Conservation (phyloP, 2,329 filamentous ascomycete genomes). For the Cercospora zeae-maydis region DNA sequence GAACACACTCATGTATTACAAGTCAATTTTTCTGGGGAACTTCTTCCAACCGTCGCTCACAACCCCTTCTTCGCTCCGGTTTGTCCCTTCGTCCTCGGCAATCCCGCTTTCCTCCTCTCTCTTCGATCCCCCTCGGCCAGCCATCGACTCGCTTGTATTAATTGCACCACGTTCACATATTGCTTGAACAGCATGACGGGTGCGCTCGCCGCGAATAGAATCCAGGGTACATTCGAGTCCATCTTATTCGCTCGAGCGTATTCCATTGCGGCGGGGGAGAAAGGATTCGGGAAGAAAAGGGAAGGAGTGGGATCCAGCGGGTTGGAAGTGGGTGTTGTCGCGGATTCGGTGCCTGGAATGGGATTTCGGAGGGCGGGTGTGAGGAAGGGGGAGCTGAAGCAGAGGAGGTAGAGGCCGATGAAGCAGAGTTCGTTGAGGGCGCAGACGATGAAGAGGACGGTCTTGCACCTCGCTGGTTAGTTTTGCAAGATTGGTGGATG, state of each 20-base stretch:
- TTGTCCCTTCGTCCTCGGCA: constrained; percentile 17
- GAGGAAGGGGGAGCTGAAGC: constrained; percentile 86
- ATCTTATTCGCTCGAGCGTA: constrained; percentile 85
- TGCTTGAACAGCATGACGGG: constrained; percentile 92
- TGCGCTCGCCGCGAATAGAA: constrained; percentile 73
- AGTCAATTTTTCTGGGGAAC: neutral
- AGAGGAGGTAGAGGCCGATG: constrained; percentile 95
- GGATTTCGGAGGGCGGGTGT: constrained; percentile 70
- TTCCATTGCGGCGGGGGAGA: constrained; percentile 88
- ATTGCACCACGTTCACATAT: constrained; percentile 86
- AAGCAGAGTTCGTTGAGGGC: constrained; percentile 93
- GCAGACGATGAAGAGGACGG: constrained; percentile 87
- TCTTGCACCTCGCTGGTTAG: constrained; percentile 49
- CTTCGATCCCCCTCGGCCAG: constrained; percentile 78
- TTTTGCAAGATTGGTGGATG: neutral
- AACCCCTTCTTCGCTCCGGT: constrained; percentile 6
- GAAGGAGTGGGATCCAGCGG: constrained; percentile 51
- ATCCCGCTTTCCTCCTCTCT: constrained; percentile 30
- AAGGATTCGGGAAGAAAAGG: constrained; percentile 77
- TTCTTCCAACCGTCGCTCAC: neutral
- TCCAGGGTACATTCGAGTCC: constrained; percentile 63
- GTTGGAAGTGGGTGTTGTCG: constrained; percentile 41
- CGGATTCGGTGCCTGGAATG: neutral
- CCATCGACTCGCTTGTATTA: constrained; percentile 89
- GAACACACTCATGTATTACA: neutral